Base-by-base conservation (phyloP, 805 yeast species). In the Yueomyces sinensis region DNA sequence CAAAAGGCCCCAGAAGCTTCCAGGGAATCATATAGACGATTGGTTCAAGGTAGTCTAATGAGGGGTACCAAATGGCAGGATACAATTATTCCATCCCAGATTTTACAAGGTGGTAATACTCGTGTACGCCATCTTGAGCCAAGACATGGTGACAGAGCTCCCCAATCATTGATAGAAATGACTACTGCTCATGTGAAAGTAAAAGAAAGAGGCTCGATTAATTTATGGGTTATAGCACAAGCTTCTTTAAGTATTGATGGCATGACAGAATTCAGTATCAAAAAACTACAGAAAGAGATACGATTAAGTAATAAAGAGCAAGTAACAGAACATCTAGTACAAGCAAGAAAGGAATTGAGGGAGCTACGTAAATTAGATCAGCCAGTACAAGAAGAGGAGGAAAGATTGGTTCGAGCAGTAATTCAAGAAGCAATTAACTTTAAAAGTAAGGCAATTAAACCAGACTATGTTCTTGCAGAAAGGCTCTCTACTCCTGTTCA, bases 101-200 rank as follows among this genome's bases (percentile, higher is more conserved):
- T 20, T 7, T 71, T 95, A 59, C 51, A 58, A 1, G 82, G 84
- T 41, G 96, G 96, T 1, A 89, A 78, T 61, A 84, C 96, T 3
- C 72, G 97, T 45, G 72, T 89, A 35, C 61, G 86, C 41, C 76
- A 72, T 45, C 63, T 91, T 40, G 97, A 91, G 56, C 84, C 87
- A 14, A 68, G 97, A 44, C 57, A 78, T 32, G 87, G 91, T 37
- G 98, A 91, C 54, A 80, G 76, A 41, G 94, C 96, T 0, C 87
- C 87, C 23, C 91, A 82, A 66, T 76, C 91, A 1, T 76, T 87
- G 7, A 51, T 91, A 35, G 98, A 91, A 58, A 64, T 91, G 32
- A 93, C 89, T 1, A 95, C 82, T 46, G 74, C 77, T 4, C 58
- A 64, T 3, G 20, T 25, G 13, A 4, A 25, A 2, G 50, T 52